Evolutionary conservation across 768 basidiomycete genomes (phyloP), one percentile per base, ranked within the genome.

Genomic region (Butyriboletus loyo): DNA sequence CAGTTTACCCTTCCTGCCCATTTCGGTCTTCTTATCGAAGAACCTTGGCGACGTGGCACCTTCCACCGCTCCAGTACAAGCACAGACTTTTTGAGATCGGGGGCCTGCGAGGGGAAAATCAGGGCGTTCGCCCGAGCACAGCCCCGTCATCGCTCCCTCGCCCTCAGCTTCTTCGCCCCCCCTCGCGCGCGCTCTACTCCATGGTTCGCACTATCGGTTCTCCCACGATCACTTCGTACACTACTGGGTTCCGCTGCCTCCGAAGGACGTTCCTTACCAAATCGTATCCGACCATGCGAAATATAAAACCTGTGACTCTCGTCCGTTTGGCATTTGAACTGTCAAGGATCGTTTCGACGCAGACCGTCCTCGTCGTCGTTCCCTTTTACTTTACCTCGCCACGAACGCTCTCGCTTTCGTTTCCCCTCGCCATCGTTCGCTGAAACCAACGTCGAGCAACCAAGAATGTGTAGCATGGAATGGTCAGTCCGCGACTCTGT

Each of bases 401-500:
- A 17, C 34, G 19, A 19, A 31, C 60, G 5, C 32, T 37, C 14
- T 27, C 24, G 14, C 39, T 17, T 31, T 46, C 19, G 28, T 37
- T 14, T 25, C 37, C 27, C 30, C 25, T 37, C 50, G 7, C 41
- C 51, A 4, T 43, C 56, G 35, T 46, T 43, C 30, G 0, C 21
- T 28, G 8, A 49, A 55, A 24, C 54, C 46, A 46, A 52, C 47
- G 4, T 40, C 45, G 41, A 43, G 5, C 27, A 21, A 34, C 21
- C 62, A 7, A 64, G 24, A 38, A 85, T 85, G 83, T 85, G 83
- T 55, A 72, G 70, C 64, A 76, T 78, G 61, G 83, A 84, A 77
- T 77, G 80, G 83, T 83, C 58, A 58, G 60, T 61, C 52, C 40
- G 30, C 19, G 4, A 28, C 37, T 7, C 47, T 46, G 19, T 58